phyloP scores from a whole-genome alignment of 139 green algal species.

The Chlamydomonas sp. region DNA sequence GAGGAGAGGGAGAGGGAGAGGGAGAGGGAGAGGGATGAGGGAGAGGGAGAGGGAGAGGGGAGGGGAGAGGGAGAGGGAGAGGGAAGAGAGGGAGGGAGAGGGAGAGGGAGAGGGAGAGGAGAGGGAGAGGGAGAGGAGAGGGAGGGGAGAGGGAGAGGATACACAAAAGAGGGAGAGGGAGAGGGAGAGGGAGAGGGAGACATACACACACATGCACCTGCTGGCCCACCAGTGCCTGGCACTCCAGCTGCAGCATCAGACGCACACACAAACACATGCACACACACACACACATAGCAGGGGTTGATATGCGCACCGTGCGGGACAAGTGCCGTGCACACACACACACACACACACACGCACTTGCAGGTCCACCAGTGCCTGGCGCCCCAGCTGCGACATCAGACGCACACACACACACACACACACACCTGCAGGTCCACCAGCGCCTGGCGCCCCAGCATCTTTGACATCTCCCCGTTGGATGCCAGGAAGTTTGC shows the following conservation, averaged over 20 bases:
- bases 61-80: not conserved
- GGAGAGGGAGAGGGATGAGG: not conserved
- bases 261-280: too few relatives aligned
- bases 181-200: not conserved
- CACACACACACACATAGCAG: too few relatives aligned
- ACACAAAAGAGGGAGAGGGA: not conserved
- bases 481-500: slow-evolving; percentile 39
- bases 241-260: too few relatives aligned
- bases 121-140: not conserved
- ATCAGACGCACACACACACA: too few relatives aligned
- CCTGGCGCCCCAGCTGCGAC: too few relatives aligned
- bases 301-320: too few relatives aligned
- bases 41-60: not conserved
- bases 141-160: not conserved
- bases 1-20: not conserved
- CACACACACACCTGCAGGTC: slow-evolving; percentile 28
- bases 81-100: not conserved
- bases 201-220: too few relatives aligned
- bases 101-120: not conserved
- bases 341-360: too few relatives aligned
- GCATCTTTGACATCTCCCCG: slow-evolving; percentile 25
- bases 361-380: too few relatives aligned
- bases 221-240: too few relatives aligned
- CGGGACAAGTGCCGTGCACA: too few relatives aligned
- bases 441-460: slow-evolving; percentile 21